These are phyloP conservation scores for Kwoniella pini DNA, from an alignment of 768 basidiomycete genomes.

Conservation along the genomic window DNA sequence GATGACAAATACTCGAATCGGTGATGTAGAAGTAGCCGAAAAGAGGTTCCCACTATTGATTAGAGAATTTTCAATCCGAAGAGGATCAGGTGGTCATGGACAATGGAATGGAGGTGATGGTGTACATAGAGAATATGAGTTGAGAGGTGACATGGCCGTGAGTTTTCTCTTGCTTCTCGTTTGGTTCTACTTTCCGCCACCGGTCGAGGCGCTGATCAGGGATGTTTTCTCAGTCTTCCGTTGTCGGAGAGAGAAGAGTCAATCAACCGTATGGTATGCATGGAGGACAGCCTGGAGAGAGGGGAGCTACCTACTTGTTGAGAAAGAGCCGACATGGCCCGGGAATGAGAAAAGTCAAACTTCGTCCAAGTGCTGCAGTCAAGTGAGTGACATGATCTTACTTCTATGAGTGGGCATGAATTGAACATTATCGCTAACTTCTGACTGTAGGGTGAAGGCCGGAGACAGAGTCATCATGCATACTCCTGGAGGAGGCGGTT, in stretches of 20 bases:
- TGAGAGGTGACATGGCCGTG: conserved; percentile 15
- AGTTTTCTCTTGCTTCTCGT: background rate
- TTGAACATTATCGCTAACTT: background rate
- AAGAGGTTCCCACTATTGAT: conserved; percentile 38
- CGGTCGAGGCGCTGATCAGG: conserved; percentile 23
- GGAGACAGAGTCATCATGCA: conserved; percentile 12
- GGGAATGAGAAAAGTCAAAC: conserved; percentile 4
- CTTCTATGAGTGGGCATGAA: no score
- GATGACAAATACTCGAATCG: conserved; percentile 37
- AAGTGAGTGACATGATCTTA: conserved; percentile 1
- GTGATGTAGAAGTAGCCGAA: conserved; percentile 43
- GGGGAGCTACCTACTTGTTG: conserved; percentile 8
- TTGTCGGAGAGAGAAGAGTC: conserved; percentile 38
- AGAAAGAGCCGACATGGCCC: background rate
- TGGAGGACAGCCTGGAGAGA: conserved; percentile 55
- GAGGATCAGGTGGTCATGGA: conserved; percentile 36
- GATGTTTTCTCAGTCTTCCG: conserved; percentile 23
- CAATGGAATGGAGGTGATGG: conserved; percentile 39
- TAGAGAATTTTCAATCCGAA: conserved; percentile 35
- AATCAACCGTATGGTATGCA: conserved; percentile 52
- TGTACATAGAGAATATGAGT: conserved; percentile 22
- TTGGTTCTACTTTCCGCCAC: conserved; percentile 8
- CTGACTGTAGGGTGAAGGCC: background rate
- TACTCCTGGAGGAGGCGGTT: conserved; percentile 41
- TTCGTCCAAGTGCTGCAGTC: conserved; percentile 5